phyloP scores from a whole-genome alignment of 768 basidiomycete species.

The Imleria badia region DNA sequence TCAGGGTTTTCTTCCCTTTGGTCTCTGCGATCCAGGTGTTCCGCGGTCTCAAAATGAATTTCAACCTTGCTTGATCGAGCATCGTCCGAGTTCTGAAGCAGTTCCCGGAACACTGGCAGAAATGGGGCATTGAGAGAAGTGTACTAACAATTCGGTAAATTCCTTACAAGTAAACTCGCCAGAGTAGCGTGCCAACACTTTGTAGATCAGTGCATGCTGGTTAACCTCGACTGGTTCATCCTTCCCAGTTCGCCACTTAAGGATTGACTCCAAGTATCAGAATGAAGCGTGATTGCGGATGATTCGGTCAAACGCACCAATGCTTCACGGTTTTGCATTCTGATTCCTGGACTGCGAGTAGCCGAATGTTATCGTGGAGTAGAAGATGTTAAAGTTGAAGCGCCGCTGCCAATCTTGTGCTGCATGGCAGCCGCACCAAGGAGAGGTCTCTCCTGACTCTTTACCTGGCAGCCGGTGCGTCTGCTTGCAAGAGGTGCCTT shows the following conservation, averaged over 20 bases:
- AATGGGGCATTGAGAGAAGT: too few species aligned
- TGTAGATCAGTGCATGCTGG: conserved; percentile 92
- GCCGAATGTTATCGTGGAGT: too few species aligned
- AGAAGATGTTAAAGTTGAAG: too few species aligned
- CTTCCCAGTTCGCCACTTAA: conserved; percentile 46
- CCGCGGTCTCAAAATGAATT: conserved; percentile 71
- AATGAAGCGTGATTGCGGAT: background rate
- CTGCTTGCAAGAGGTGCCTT: too few species aligned
- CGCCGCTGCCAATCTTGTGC: too few species aligned
- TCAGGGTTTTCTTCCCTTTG: conserved; percentile 17
- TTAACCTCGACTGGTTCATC: conserved; percentile 81
- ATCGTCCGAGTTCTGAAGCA: conserved; percentile 61
- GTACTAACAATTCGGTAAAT: too few species aligned
- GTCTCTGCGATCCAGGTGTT: conserved; percentile 16
- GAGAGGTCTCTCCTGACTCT: too few species aligned
- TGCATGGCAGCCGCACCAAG: too few species aligned
- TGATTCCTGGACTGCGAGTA: background rate
- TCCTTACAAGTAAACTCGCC: conserved; percentile 77
- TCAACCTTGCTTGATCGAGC: conserved; percentile 72
- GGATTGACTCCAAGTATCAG: background rate
- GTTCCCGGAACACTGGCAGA: conserved; percentile 47
- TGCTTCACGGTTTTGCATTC: background rate
- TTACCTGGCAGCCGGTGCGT: too few species aligned
- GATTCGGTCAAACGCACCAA: background rate
- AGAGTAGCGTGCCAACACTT: conserved; percentile 90